A percentile compares a stretch with the other conserved stretches of the same genome.
Evolutionary conservation across 2,329 filamentous ascomycete species (phyloP).

Genomic region (Onygenales sp.): DNA sequence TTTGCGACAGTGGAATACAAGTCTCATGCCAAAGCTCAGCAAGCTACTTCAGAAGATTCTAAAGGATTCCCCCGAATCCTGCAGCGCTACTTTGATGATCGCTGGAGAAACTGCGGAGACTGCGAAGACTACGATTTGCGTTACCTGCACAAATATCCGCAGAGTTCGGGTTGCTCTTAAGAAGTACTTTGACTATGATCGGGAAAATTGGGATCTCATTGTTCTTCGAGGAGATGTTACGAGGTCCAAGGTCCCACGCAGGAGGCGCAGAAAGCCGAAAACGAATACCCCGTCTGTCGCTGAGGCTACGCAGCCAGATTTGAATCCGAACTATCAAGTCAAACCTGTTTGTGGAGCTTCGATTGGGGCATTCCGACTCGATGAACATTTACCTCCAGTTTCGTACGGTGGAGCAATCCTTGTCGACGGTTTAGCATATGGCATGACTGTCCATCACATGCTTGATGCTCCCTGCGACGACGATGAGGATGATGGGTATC

Average conservation of each 20-base stretch:
- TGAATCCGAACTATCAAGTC: constrained; percentile 69
- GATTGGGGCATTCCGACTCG: constrained; percentile 80
- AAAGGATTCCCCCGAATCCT: constrained; percentile 50
- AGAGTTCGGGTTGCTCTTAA: constrained; percentile 50
- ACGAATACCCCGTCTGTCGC: constrained; percentile 19
- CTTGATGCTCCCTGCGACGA: constrained; percentile 58
- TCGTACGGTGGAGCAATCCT: constrained; percentile 82
- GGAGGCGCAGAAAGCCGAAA: constrained; percentile 30
- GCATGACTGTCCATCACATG: constrained; percentile 97
- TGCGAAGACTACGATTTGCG: constrained; percentile 52
- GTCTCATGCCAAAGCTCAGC: constrained; percentile 48
- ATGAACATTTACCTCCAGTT: constrained; percentile 79
- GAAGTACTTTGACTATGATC: constrained; percentile 48
- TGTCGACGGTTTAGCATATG: constrained; percentile 74
- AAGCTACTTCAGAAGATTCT: constrained; percentile 50
- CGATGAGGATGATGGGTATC: constrained; percentile 34
- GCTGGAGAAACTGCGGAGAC: constrained; percentile 49
- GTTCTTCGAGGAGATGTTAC: constrained; percentile 51
- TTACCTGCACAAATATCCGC: constrained; percentile 51
- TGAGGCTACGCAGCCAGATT: constrained; percentile 20
- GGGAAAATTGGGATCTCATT: constrained; percentile 48
- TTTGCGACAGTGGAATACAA: constrained; percentile 50
- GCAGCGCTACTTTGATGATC: constrained; percentile 51
- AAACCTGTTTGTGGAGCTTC: constrained; percentile 77
- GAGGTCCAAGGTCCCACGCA: constrained; percentile 42